These are phyloP conservation scores for Rhynchosporium agropyri DNA, from an alignment of 2,329 filamentous ascomycete genomes.

Conservation along the genomic window DNA sequence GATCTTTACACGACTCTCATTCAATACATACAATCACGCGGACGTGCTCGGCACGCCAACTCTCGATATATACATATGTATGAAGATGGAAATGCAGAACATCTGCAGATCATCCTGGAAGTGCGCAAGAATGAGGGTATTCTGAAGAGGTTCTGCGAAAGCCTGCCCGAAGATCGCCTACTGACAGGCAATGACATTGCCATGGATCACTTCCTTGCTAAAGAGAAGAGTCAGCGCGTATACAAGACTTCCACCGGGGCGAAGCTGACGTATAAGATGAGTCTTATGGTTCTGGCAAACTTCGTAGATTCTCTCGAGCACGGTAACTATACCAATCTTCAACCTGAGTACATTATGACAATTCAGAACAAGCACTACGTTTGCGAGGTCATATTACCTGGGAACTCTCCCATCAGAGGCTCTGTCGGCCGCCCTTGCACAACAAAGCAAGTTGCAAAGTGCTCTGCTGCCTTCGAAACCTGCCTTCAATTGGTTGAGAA, in stretches of 20 bases:
- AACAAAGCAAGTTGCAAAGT: slow-evolving; percentile 79
- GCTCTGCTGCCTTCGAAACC: slow-evolving; percentile 83
- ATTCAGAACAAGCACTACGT: slow-evolving; percentile 61
- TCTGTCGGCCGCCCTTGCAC: slow-evolving; percentile 63
- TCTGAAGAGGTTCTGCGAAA: slow-evolving; percentile 75
- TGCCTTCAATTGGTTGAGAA: slow-evolving; percentile 70
- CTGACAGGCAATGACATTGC: slow-evolving; percentile 62
- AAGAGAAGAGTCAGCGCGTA: slow-evolving; percentile 44
- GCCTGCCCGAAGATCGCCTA: slow-evolving; percentile 73
- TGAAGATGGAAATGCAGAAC: slow-evolving; percentile 67
- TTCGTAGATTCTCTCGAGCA: slow-evolving; percentile 72
- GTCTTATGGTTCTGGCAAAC: slow-evolving; percentile 69
- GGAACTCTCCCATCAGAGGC: slow-evolving; percentile 69
- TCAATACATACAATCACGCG: slow-evolving; percentile 91
- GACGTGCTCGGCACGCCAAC: slow-evolving; percentile 74
- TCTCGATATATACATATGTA: slow-evolving; percentile 87
- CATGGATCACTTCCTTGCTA: slow-evolving; percentile 57
- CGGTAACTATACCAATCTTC: slow-evolving; percentile 43
- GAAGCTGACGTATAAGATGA: slow-evolving; percentile 75
- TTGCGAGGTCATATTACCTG: slow-evolving; percentile 79
- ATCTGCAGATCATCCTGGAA: slow-evolving; percentile 59
- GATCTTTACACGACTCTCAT: slow-evolving; percentile 90
- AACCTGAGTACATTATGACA: slow-evolving; percentile 64
- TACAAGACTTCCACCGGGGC: slow-evolving; percentile 73
- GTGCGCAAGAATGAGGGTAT: slow-evolving; percentile 61